Base-by-base conservation (phyloP, 1,284 basidiomycete species). In the Malassezia yamatoensis region DNA sequence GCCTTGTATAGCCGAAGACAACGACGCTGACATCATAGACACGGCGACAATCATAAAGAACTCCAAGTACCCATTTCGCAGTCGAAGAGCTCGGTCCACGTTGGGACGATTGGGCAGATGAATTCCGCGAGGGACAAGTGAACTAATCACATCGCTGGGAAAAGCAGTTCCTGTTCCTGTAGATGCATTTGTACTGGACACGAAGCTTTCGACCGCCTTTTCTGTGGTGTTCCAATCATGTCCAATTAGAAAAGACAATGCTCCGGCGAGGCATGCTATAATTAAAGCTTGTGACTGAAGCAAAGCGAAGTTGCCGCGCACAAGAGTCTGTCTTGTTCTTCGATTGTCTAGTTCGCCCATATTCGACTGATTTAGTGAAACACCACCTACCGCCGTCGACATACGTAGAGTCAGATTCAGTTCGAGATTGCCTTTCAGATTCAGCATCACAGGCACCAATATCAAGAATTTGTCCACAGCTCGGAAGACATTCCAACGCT, bases 351-450 rank as follows among this genome's bases (percentile, higher is more conserved):
- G 82, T 63, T 90, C 85, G 51, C 91, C 90, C 45, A 91, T 84
- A 66, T 94, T 81, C 43, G 80, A 80, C 43, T 70, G 46, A 47
- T 12, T 44, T 49, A 18, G 49, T 29, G 16, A n/a, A 85, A 34
- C 13, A 4, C 13, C 8, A 63, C 68, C 56, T 44, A 73, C 71
- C 5, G 76, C 76, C 4, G 78, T 79, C 7, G 76, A 77, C 64
- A 79, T 76, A 29, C 78, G 73, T 5, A 78, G 75, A 7, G 76
- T 77, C 2, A 79, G 82, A 63, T 90, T 91, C 87, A 93, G 91
- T 77, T 93, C 90, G 43, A 96, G 81, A 67, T 96, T 96, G 15
- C 93, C 93, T 73, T 96, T 96, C 60, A 98, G 83, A 68, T 96
- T 98, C 64, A 93, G 82, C 20, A 96, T 79, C 65, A 94, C 90